A percentile compares a stretch with the other conserved stretches of the same genome.
phyloP scores from a whole-genome alignment of 257 asterid genomes.

The Misopates orontium region DNA sequence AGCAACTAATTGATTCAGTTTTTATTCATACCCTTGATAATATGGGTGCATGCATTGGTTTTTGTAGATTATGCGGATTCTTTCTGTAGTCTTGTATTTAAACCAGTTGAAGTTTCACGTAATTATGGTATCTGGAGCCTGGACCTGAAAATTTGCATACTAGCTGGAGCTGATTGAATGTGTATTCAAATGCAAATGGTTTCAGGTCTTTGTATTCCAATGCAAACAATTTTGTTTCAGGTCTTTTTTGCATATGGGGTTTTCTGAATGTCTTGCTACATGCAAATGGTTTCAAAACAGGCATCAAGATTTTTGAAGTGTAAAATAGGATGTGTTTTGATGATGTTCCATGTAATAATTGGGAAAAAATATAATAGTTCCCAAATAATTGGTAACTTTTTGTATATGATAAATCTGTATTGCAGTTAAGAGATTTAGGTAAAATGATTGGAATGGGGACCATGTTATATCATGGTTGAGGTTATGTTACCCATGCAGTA shows the following conservation, averaged over 20 bases:
- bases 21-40: not conserved
- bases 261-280: slow-evolving; percentile 7
- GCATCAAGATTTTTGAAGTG: slow-evolving; percentile 8
- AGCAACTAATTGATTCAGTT: not conserved
- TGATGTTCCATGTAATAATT: not conserved
- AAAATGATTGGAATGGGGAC: not conserved
- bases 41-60: not conserved
- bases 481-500: not conserved
- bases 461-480: not conserved
- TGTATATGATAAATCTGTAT: not conserved
- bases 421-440: not conserved
- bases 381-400: not conserved
- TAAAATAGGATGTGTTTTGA: not conserved
- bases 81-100: not conserved
- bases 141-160: not conserved
- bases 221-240: not conserved
- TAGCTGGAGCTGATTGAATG: not conserved
- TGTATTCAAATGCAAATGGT: slow-evolving; percentile 1
- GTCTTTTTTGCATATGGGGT: not conserved
- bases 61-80: not conserved
- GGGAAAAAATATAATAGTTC: not conserved
- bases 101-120: not conserved
- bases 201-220: not conserved
- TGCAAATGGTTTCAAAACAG: not conserved
- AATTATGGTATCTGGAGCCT: not conserved